These are phyloP conservation scores for Moesziomyces sp. DNA, from an alignment of 1,284 basidiomycete species.

Conservation along the genomic window DNA sequence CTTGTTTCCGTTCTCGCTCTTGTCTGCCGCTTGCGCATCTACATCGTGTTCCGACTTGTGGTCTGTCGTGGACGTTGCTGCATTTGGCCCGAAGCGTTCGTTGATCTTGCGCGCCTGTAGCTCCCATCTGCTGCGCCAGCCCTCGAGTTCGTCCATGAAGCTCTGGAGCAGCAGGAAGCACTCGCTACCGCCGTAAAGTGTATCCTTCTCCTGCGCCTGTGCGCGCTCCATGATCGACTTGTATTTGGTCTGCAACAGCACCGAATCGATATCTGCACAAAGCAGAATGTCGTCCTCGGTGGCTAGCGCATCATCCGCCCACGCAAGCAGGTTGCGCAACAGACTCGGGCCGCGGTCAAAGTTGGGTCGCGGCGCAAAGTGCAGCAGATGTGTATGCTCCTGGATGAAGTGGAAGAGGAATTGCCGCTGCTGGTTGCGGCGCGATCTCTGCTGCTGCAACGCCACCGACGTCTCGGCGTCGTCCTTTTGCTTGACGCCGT, in stretches of 20 bases:
- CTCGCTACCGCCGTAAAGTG: constrained; percentile 35
- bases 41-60: neutral
- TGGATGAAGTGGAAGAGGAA: constrained; percentile 54
- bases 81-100: constrained; percentile 25
- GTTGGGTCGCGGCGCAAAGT: constrained; percentile 48
- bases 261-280: constrained; percentile 48
- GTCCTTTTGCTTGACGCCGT: constrained; percentile 4
- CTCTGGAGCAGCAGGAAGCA: constrained; percentile 45
- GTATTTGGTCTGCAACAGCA: constrained; percentile 49
- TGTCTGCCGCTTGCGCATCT: neutral
- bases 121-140: constrained; percentile 43
- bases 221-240: constrained; percentile 50
- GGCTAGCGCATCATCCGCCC: constrained; percentile 32
- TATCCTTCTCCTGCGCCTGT: constrained; percentile 42
- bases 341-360: constrained; percentile 43
- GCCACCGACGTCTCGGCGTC: constrained; percentile 4
- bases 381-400: constrained; percentile 44
- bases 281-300: constrained; percentile 43
- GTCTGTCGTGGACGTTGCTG: neutral
- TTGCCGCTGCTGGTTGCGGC: constrained; percentile 37
- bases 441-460: constrained; percentile 15
- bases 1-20: neutral
- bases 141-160: constrained; percentile 46
- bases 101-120: constrained; percentile 43
- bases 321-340: constrained; percentile 37